Conservation (phyloP, 2,329 filamentous ascomycete genomes). For the Tolypocladium endophyticum region DNA sequence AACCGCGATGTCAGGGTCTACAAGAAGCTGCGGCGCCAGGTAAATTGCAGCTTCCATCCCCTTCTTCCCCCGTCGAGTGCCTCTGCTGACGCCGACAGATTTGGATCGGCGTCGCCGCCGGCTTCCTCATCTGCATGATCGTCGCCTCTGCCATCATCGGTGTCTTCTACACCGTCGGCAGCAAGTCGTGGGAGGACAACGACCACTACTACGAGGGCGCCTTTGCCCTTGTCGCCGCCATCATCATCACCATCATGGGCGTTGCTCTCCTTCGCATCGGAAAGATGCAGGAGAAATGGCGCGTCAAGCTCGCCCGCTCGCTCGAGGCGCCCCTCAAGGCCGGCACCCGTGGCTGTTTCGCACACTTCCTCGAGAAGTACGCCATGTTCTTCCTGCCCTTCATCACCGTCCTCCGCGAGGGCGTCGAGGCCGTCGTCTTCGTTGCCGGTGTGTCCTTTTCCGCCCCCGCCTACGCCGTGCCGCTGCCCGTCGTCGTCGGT, state of each 20-base stretch:
- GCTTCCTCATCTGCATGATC: slow-evolving; percentile 53
- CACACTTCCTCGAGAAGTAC: slow-evolving; percentile 63
- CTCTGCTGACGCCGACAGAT: slow-evolving; percentile 16
- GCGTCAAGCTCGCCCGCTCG: slow-evolving; percentile 65
- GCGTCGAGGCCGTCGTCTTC: slow-evolving; percentile 78
- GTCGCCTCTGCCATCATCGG: slow-evolving; percentile 61
- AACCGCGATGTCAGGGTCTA: slow-evolving; percentile 50
- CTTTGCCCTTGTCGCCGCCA: slow-evolving; percentile 61
- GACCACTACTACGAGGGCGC: slow-evolving; percentile 76
- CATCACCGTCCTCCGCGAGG: slow-evolving; percentile 77
- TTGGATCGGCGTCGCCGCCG: slow-evolving; percentile 56
- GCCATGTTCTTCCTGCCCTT: slow-evolving; percentile 81
- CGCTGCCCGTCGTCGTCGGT: slow-evolving; percentile 65
- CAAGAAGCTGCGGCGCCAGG: slow-evolving; percentile 58
- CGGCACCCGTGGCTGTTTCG: slow-evolving; percentile 38
- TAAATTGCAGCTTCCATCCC: slow-evolving; percentile 25
- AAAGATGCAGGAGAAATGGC: slow-evolving; percentile 81
- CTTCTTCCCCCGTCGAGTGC: not conserved
- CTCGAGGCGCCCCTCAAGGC: slow-evolving; percentile 43
- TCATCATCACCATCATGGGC: slow-evolving; percentile 78
- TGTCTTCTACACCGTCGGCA: slow-evolving; percentile 58
- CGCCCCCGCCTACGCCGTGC: slow-evolving; percentile 64
- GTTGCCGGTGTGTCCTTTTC: slow-evolving; percentile 74
- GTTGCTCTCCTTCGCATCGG: slow-evolving; percentile 69
- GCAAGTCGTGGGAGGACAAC: slow-evolving; percentile 53